Evolutionary conservation across 257 asterid genomes (phyloP), one percentile per base, ranked within the genome.

Genomic region (Nicotiana knightiana): DNA sequence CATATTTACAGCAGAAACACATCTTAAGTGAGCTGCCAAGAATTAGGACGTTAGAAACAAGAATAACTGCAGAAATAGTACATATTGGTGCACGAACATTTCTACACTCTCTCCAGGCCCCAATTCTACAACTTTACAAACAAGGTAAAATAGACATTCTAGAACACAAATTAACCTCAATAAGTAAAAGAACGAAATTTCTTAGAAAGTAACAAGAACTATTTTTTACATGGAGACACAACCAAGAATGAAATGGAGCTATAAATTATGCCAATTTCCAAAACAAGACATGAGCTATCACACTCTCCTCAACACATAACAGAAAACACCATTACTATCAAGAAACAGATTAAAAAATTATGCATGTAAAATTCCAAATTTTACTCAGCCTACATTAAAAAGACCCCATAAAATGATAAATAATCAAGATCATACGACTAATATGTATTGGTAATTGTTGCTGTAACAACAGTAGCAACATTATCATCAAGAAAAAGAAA

Each of bases 1-100:
- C 97, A 90, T 86, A 90, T 94, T 92, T 92, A 94, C 98, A 84
- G 93, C 96, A 89, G 84, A 76, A 82, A 86, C 94, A 87, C 93
- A 77, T 30, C 97, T 91, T 83, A 88, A 5, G 89, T 85, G 93
- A 86, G 88, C 84, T 85, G 93, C 96, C 93, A 94, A 94, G 98
- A 94, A 94, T 93, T 85, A 90, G 96, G 97, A 91, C 96, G 33
- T 54, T 16, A 64, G 43, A 54, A 58, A 35, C 6, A 65, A 46
- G 10, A 73, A 6, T 46, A 71, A 66, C 24, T 2, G 66, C 43
- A 12, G 17, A 33, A 64, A 17, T 70, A 5, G 21, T 58, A 77
- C 73, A 32, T 21, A 76, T 53, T 77, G 26, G 81, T 51, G 28
- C 64, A 75, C 16, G 78, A 6, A 73, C 1, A 35, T 9, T 39